phyloP scores from a whole-genome alignment of 2,329 filamentous ascomycete genomes.

The Sclerotiophoma versabilis region DNA sequence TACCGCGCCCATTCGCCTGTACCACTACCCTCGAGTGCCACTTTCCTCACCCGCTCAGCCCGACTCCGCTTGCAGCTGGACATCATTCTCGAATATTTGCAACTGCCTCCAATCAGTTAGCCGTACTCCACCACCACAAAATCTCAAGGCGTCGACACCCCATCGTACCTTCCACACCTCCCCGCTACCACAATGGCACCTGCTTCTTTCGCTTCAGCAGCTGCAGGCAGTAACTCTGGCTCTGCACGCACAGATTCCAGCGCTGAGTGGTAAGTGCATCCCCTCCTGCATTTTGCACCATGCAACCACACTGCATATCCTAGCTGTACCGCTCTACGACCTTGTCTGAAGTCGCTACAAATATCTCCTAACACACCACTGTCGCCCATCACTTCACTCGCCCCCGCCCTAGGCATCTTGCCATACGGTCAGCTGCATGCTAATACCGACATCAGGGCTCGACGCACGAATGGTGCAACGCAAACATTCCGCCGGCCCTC shows the following conservation, averaged over 20 bases:
- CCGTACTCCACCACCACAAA: constrained; percentile 35
- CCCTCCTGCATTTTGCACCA: constrained; percentile 10
- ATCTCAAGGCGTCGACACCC: constrained; percentile 35
- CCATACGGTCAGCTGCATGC: constrained; percentile 8
- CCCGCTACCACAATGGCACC: constrained; percentile 52
- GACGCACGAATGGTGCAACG: constrained; percentile 70
- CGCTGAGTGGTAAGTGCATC: constrained; percentile 55
- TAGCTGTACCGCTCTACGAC: constrained; percentile 19
- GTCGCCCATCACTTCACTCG: constrained; percentile 10
- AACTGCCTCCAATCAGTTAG: constrained; percentile 33
- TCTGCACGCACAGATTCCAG: constrained; percentile 52
- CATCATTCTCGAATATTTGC: constrained; percentile 26
- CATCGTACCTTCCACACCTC: constrained; percentile 27
- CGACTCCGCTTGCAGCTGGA: constrained; percentile 30
- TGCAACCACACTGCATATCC: constrained; percentile 8
- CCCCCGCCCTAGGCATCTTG: constrained; percentile 19
- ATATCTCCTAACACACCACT: constrained; percentile 11
- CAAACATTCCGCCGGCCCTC: constrained; percentile 72
- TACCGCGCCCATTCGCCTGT: constrained; percentile 29
- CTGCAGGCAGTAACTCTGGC: constrained; percentile 54
- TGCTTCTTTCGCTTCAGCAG: constrained; percentile 60
- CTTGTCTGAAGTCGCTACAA: constrained; percentile 22
- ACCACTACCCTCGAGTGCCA: constrained; percentile 25
- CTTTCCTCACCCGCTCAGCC: constrained; percentile 20
- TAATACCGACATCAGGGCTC: constrained; percentile 58